Evolutionary conservation across 495 filamentous ascomycete species (phyloP).

Genomic region (Collariella sp.): DNA sequence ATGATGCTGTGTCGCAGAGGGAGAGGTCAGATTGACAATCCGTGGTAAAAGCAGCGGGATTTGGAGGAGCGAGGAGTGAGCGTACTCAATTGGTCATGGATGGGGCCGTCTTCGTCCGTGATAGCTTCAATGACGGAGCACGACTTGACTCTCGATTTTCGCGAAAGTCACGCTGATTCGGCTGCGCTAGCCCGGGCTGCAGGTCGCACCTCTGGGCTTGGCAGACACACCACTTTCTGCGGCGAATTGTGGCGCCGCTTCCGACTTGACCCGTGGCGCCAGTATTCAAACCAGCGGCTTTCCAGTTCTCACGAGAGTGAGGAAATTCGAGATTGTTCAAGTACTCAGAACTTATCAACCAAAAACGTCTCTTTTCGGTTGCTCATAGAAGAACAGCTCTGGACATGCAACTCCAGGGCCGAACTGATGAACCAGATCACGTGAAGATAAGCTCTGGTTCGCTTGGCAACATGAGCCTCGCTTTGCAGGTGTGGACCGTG

Average conservation of each 20-base stretch:
- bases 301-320: too few relatives aligned
- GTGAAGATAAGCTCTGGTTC: not conserved
- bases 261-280: slow-evolving; percentile 1
- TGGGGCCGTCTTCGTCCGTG: not conserved
- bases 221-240: not conserved
- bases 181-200: not conserved
- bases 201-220: slow-evolving; percentile 2
- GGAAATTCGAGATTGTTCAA: too few relatives aligned
- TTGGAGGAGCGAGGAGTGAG: not conserved
- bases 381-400: too few relatives aligned
- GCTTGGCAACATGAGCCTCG: not conserved
- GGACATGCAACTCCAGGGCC: too few relatives aligned
- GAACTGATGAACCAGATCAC: slow-evolving; percentile 1
- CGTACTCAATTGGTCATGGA: slow-evolving; percentile 17
- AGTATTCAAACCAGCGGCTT: too few relatives aligned
- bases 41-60: not conserved
- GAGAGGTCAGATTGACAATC: not conserved
- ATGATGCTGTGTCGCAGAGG: slow-evolving; percentile 17
- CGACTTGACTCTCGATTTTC: slow-evolving; percentile 6
- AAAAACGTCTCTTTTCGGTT: too few relatives aligned
- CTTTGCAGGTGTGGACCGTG: slow-evolving; percentile 4
- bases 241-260: slow-evolving; percentile 11
- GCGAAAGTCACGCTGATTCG: slow-evolving; percentile 5
- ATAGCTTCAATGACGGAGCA: not conserved
- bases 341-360: too few relatives aligned